Conservation (phyloP, 139 green algal species). For the Deuterostichococcus epilithicus region DNA sequence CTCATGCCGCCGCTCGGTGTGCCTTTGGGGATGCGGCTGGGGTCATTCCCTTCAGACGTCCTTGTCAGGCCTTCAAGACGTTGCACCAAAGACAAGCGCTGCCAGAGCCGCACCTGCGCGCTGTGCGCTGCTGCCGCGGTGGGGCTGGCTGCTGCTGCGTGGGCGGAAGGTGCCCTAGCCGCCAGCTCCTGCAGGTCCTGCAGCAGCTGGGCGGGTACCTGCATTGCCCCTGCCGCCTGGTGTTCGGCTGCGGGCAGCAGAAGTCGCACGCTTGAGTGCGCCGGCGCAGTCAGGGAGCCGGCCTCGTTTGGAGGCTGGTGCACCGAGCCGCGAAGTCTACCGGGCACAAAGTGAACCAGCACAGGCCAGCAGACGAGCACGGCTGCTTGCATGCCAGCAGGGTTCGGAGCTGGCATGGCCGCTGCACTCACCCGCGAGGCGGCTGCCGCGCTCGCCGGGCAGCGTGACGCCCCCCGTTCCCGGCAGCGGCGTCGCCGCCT, state of each 20-base stretch:
- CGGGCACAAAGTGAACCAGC: no score
- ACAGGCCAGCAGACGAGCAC: no score
- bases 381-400: no score
- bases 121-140: background rate
- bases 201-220: conserved; percentile 56
- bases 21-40: no score
- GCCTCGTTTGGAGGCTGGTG: no score
- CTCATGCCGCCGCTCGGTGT: no score
- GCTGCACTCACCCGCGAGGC: conserved; percentile 26
- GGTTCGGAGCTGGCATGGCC: background rate
- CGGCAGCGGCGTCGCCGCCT: conserved; percentile 40
- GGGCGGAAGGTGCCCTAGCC: conserved; percentile 12
- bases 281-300: no score
- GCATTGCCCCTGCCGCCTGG: conserved; percentile 34
- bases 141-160: conserved; percentile 12
- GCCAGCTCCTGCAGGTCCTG: conserved; percentile 20
- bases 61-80: no score
- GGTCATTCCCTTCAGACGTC: no score
- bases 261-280: no score
- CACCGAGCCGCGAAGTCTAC: no score
- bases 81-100: no score
- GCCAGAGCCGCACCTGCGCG: background rate
- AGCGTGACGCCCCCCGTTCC: conserved; percentile 65
- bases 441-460: conserved; percentile 62
- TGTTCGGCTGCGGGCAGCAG: conserved; percentile 10